Evolutionary conservation across 306 rosid genomes (phyloP).

Genomic region (Pyrus bretschneideri): DNA sequence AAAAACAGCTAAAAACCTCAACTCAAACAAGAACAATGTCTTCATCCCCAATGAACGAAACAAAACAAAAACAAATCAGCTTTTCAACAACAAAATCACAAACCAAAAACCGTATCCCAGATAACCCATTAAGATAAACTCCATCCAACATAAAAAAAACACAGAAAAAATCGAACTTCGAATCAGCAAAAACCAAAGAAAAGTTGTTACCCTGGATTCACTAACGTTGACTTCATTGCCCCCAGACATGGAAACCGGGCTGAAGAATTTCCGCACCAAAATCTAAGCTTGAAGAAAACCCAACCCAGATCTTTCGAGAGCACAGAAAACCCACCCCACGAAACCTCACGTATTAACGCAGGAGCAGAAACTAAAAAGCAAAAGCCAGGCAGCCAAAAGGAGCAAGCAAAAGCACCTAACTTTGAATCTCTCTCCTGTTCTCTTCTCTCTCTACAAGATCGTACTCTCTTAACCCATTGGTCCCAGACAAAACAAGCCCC

Average conservation of each 20-base stretch:
- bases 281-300: background rate
- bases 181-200: background rate
- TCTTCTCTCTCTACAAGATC: constrained; percentile 2
- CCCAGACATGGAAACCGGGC: constrained; percentile 50
- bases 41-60: background rate
- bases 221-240: constrained; percentile 56
- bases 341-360: constrained; percentile 5
- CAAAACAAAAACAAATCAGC: background rate
- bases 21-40: background rate
- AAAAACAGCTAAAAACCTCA: background rate
- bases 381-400: background rate
- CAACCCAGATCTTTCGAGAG: constrained; percentile 24
- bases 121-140: background rate
- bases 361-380: background rate
- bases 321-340: background rate
- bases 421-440: background rate
- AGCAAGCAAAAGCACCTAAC: background rate
- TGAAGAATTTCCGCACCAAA: background rate
- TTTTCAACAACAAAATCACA: constrained; percentile 1
- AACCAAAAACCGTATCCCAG: constrained; percentile 1
- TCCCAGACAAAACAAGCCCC: constrained; percentile 2
- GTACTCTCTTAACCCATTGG: constrained; percentile 7
- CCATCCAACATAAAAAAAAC: background rate
- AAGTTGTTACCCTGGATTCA: constrained; percentile 56
- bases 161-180: background rate